phyloP scores from a whole-genome alignment of 1,284 basidiomycete species.

The Ustilago nuda region DNA sequence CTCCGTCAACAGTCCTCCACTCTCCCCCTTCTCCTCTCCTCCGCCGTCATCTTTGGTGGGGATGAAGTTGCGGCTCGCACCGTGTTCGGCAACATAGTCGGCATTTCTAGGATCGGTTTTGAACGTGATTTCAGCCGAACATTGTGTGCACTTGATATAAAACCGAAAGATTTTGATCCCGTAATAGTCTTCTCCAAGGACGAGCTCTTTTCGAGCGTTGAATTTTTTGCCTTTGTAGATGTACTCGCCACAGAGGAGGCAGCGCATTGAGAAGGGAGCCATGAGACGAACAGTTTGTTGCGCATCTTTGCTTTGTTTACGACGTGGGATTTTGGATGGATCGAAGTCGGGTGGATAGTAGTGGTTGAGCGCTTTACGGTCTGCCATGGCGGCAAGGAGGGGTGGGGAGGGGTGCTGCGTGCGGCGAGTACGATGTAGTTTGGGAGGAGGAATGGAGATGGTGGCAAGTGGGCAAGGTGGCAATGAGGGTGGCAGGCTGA shows the following conservation, averaged over 20 bases:
- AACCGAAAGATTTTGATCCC: slow-evolving; percentile 87
- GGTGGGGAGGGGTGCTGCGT: slow-evolving; percentile 1
- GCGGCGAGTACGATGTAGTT: neutral
- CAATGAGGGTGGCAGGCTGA: neutral
- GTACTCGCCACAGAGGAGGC: slow-evolving; percentile 90
- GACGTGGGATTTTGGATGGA: slow-evolving; percentile 91
- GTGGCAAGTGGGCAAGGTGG: neutral
- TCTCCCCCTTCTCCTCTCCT: slow-evolving; percentile 48
- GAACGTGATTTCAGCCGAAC: slow-evolving; percentile 97
- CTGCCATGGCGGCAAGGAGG: slow-evolving; percentile 64
- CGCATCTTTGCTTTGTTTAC: slow-evolving; percentile 87
- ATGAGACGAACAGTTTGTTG: slow-evolving; percentile 98
- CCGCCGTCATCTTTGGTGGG: slow-evolving; percentile 47
- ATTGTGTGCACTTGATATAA: slow-evolving; percentile 68
- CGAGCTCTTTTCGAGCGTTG: slow-evolving; percentile 98
- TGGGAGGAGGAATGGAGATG: neutral
- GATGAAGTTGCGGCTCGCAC: slow-evolving; percentile 65
- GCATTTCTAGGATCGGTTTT: slow-evolving; percentile 94
- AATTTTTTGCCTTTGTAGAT: slow-evolving; percentile 97
- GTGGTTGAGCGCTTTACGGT: slow-evolving; percentile 70
- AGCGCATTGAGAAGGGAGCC: slow-evolving; percentile 97
- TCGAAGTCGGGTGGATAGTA: slow-evolving; percentile 84
- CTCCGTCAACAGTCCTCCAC: slow-evolving; percentile 37
- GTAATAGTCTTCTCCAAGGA: slow-evolving; percentile 95
- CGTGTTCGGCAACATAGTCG: slow-evolving; percentile 67